Evolutionary conservation across 148 eudicot species (phyloP), one percentile per base, ranked within the genome.

Genomic region (Persicaria maculosa): DNA sequence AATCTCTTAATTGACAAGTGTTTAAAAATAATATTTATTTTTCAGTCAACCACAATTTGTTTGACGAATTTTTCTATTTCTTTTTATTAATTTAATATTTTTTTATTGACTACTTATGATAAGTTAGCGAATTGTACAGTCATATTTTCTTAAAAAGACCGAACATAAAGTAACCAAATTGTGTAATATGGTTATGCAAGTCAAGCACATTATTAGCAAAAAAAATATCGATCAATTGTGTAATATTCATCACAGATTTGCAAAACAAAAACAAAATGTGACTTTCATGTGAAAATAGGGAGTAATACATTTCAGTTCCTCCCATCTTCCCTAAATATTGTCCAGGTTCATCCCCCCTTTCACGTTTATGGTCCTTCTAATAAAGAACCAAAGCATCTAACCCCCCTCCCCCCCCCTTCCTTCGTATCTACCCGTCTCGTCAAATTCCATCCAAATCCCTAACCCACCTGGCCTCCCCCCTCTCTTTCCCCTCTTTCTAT

Each of bases 381-480:
- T 31, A 36, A 36, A 40, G 17, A 52, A 52, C 55, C 14, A 14
- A 46, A 65, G 43, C 46, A 65, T 25, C 12, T 11, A 40, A 15
- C 14, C 22, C 3, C 3, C 12, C 10, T 61, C 46, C 69, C 17
- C 47, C 40, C 70, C 43, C 43, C 70, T 36, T 14, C 67, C 25
- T 25, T 14, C 12, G 70, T 65, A 65, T 65, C 70, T 65, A 65
- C 70, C 70, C 70, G 5, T 65, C 70, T 62, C 40, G 40, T 31
- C 15, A 36, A 64, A 36, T 36, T 65, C 46, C 11, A 1, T 46
- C 9, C 4, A 59, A 65, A 65, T 47, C 73, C 69, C 25, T 9
- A 16, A 15, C n/a, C 8, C n/a, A n/a, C n/a, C n/a, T n/a, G n/a
- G n/a, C 74, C 5, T 48, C 53, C 50, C 11, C 25, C 22, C 20